phyloP scores from a whole-genome alignment of 768 basidiomycete species.

The Mycena polygramma region DNA sequence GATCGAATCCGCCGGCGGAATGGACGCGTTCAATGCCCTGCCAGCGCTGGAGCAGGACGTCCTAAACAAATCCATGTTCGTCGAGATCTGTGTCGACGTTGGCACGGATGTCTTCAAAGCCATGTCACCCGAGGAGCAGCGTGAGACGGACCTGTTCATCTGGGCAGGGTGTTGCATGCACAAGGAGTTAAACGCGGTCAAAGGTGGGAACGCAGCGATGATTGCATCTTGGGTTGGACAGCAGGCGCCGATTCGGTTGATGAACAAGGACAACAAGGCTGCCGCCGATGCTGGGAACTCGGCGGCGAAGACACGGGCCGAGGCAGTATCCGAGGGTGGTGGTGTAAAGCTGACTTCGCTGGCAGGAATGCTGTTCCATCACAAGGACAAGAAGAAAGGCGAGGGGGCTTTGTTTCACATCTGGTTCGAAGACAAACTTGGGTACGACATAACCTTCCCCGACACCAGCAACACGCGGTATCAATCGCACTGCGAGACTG shows the following conservation, averaged over 20 bases:
- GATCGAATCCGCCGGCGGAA: slow-evolving; percentile 6
- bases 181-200: slow-evolving; percentile 44
- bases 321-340: background rate
- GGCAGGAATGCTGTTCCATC: slow-evolving; percentile 45
- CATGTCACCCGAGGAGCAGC: slow-evolving; percentile 33
- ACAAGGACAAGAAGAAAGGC: slow-evolving; percentile 54
- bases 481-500: slow-evolving; percentile 42
- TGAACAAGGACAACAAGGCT: slow-evolving; percentile 44
- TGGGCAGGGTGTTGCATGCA: slow-evolving; percentile 49
- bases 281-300: slow-evolving; percentile 10
- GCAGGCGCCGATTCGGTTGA: slow-evolving; percentile 33
- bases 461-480: slow-evolving; percentile 45
- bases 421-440: slow-evolving; percentile 34
- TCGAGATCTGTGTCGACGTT: slow-evolving; percentile 20
- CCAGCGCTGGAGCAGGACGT: slow-evolving; percentile 8
- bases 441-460: slow-evolving; percentile 40
- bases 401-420: slow-evolving; percentile 42
- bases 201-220: slow-evolving; percentile 41
- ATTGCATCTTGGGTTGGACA: slow-evolving; percentile 30
- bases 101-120: slow-evolving; percentile 35
- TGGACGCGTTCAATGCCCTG: slow-evolving; percentile 6
- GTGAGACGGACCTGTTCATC: slow-evolving; percentile 36
- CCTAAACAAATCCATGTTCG: background rate
- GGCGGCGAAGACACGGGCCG: background rate
- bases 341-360: slow-evolving; percentile 15